Percentiles rank a stretch among this genome's conserved stretches.
These are phyloP conservation scores for Aeminium ludgeri DNA, from an alignment of 495 filamentous ascomycete genomes.

Conservation along the genomic window DNA sequence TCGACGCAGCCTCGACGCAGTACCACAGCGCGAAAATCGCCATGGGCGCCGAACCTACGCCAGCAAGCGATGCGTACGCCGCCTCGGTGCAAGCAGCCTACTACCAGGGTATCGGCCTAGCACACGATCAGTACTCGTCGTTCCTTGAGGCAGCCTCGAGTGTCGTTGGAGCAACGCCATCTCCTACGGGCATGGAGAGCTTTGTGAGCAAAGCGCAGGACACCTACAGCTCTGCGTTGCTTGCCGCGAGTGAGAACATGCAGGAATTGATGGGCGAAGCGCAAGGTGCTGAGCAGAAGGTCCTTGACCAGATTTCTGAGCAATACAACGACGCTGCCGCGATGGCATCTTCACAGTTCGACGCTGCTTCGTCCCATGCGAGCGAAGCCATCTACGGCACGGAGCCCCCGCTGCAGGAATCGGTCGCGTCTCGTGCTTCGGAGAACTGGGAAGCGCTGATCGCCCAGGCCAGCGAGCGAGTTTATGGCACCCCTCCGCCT, in stretches of 20 bases:
- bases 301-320: constrained; percentile 33
- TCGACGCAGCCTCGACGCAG: constrained; percentile 47
- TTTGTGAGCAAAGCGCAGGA: constrained; percentile 28
- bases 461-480: constrained; percentile 46
- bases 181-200: constrained; percentile 25
- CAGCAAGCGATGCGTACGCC: constrained; percentile 36
- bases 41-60: constrained; percentile 38
- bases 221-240: constrained; percentile 31
- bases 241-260: constrained; percentile 34
- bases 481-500: constrained; percentile 59
- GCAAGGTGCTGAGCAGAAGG: constrained; percentile 20
- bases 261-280: constrained; percentile 25
- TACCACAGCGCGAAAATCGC: constrained; percentile 42
- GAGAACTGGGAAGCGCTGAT: constrained; percentile 52
- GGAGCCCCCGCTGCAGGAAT: constrained; percentile 30
- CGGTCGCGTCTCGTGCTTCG: constrained; percentile 34
- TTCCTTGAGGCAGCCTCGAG: constrained; percentile 52
- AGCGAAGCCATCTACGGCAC: constrained; percentile 28
- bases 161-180: constrained; percentile 32
- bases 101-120: constrained; percentile 58
- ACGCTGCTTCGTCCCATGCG: constrained; percentile 21
- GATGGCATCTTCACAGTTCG: constrained; percentile 30
- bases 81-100: constrained; percentile 52
- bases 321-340: constrained; percentile 32
- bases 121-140: constrained; percentile 58